Evolutionary conservation across 2,329 filamentous ascomycete genomes (phyloP), one percentile per base, ranked within the genome.

Genomic region (Diaporthe citri): DNA sequence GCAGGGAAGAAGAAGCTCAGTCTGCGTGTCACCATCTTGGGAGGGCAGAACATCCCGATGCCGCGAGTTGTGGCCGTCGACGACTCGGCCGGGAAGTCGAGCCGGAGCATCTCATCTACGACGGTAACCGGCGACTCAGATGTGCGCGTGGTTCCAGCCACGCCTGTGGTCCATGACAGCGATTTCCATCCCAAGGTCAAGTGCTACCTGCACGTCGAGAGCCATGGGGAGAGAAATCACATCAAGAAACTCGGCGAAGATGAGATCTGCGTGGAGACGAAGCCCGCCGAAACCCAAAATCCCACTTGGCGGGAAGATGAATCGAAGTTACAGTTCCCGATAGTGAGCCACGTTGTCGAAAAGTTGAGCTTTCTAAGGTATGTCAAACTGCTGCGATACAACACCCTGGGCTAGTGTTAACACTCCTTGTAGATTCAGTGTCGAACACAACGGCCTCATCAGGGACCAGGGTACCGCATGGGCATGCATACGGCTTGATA

Each of bases 141-240:
- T 71, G 78, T 78, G 22, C 76, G 72, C 41, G 52, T 39, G 15
- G 31, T 73, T 17, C 74, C 79, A 76, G 82, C 80, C 17, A 82
- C 85, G 2, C 86, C 34, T 31, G 88, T 89, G 75, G 85, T 86
- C 31, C 86, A 87, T 15, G 84, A 86, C 22, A 88, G 86, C 74
- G 85, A 87, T 59, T 90, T 96, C 76, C 90, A 91, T 48, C 95
- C 95, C 2, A 90, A 93, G 75, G 90, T 98, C 79, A 95, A 93
- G 81, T 93, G 93, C 76, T 93, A 97, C 81, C 84, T 98, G 72
- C 95, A 97, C 82, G 91, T 96, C 17, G 95, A 97, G 80, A 93
- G 87, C 75, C 80, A 82, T 6, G 82, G 82, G 73, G 87, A 83
- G 77, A 83, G 77, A 74, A 82, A 76, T 52, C 79, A 74, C 67